A percentile compares a stretch with the other conserved stretches of the same genome.
Evolutionary conservation across 139 green algal genomes (phyloP).

Genomic region (Chlorella ohadii): DNA sequence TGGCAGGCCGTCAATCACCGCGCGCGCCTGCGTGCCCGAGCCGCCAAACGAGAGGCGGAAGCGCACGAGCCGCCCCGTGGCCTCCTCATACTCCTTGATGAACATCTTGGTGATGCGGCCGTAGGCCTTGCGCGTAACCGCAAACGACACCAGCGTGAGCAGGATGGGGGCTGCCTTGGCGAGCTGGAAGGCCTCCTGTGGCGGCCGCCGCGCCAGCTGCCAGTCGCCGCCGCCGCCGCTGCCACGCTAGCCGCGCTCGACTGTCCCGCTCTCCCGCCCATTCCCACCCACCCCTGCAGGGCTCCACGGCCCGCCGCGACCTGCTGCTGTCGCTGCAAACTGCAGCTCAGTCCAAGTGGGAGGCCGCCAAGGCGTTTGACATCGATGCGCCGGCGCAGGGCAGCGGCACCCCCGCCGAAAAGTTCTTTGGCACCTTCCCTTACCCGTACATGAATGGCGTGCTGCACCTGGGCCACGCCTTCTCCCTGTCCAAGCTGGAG

Average conservation of each 20-base stretch:
- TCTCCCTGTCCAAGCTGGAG: constrained; percentile 98
- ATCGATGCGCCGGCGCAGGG: constrained; percentile 74
- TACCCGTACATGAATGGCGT: constrained; percentile 99
- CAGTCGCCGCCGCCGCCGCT: constrained; percentile 12
- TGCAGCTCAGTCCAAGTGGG: constrained; percentile 83
- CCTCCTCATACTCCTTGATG: constrained; percentile 63
- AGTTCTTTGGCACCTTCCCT: constrained; percentile 99
- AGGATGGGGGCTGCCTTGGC: constrained; percentile 25
- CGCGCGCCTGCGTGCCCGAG: constrained; percentile 80
- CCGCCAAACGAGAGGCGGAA: constrained; percentile 84
- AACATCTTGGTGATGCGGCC: constrained; percentile 70
- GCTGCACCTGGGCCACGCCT: constrained; percentile 98
- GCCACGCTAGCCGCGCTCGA: constrained; percentile 6
- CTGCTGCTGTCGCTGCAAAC: constrained; percentile 86
- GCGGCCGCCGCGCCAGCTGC: not conserved
- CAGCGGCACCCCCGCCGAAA: constrained; percentile 57
- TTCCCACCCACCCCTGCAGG: no score
- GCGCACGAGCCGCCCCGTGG: constrained; percentile 60
- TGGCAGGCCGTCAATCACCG: constrained; percentile 83
- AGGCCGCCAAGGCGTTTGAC: constrained; percentile 86
- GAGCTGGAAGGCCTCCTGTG: constrained; percentile 34
- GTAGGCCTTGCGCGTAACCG: constrained; percentile 74
- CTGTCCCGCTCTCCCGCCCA: not conserved
- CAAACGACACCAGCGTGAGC: constrained; percentile 84
- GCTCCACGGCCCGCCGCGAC: constrained; percentile 69